phyloP scores from a whole-genome alignment of 176 grass and related monocot genomes.

The Secale cereale region DNA sequence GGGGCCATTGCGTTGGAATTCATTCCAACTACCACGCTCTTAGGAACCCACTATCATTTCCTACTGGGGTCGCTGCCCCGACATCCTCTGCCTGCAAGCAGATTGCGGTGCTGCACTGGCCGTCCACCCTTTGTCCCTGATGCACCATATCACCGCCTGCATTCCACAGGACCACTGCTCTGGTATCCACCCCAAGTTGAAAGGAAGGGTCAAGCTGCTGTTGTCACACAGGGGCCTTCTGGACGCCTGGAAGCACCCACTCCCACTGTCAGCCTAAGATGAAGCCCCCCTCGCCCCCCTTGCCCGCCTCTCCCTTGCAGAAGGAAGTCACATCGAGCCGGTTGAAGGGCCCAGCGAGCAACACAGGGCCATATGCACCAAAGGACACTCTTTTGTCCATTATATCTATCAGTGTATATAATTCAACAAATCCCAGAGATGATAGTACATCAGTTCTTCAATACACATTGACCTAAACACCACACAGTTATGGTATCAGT shows the following conservation, averaged over 20 bases:
- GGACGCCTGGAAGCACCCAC: not conserved
- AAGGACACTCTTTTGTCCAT: not conserved
- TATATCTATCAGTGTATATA: not conserved
- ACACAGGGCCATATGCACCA: not conserved
- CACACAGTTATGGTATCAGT: no score
- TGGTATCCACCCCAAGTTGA: slow-evolving; percentile 1
- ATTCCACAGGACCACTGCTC: not conserved
- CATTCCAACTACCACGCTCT: not conserved
- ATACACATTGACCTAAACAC: not conserved
- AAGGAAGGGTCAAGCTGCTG: not conserved
- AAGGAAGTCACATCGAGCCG: not conserved
- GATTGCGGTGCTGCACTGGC: not conserved
- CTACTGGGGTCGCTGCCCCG: not conserved
- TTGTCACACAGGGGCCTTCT: not conserved
- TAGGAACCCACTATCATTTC: not conserved
- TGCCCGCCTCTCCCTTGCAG: not conserved
- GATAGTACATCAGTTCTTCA: not conserved
- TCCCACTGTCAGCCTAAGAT: not conserved
- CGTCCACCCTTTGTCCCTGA: not conserved
- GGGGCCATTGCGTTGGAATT: not conserved
- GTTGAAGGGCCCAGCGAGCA: not conserved
- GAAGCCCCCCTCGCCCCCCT: no score
- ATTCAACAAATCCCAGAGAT: not conserved
- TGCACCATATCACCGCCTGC: not conserved
- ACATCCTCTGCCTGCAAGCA: not conserved